Base-by-base conservation (phyloP, 768 basidiomycete genomes). In the Pluteus cervinus region DNA sequence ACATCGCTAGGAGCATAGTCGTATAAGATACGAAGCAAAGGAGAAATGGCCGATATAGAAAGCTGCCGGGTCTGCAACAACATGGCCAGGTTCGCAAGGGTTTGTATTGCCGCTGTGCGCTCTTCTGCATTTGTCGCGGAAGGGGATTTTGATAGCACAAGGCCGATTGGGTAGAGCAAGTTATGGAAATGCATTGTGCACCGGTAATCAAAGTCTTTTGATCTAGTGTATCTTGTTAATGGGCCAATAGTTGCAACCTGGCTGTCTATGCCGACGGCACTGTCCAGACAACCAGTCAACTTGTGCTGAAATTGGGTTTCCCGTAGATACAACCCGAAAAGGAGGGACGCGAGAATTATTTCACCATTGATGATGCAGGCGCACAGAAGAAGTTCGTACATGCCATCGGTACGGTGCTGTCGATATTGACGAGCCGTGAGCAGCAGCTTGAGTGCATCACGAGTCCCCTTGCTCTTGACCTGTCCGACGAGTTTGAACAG, bases 281-380 rank as follows among this genome's bases (percentile, higher is more conserved):
- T n/a, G n/a, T n/a, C 29, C 23, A 57, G 45, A 25, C 56, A 51
- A 20, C 50, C 49, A 24, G 55, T 54, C 24, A 51, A 43, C 33
- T 52, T 54, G 37, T 53, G 56, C 17, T 61, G 60, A 8, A 57
- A 40, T 50, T 83, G 73, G 64, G 71, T 81, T 21, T 86, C 80
- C 45, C 80, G 75, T 29, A 85, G 57, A 14, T 85, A 51, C 28
- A 76, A 57, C 1, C 71, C 81, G 39, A 88, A 84, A 4, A 87
- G 59, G 18, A 88, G 58, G 1, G 81, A 79, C 0, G 75, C 86
- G n/a, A 84, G 66, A 26, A 89, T 69, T 33, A 90, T 77, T 52
- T 90, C 87, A 17, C 85, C 84, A 34, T 89, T 85, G 25, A 86
- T 53, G 14, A 90, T 62, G 39, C 80, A 83, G 7, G 79, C 69